Base-by-base conservation (phyloP, 1,139 yeast species). In the Candida smagusa region DNA sequence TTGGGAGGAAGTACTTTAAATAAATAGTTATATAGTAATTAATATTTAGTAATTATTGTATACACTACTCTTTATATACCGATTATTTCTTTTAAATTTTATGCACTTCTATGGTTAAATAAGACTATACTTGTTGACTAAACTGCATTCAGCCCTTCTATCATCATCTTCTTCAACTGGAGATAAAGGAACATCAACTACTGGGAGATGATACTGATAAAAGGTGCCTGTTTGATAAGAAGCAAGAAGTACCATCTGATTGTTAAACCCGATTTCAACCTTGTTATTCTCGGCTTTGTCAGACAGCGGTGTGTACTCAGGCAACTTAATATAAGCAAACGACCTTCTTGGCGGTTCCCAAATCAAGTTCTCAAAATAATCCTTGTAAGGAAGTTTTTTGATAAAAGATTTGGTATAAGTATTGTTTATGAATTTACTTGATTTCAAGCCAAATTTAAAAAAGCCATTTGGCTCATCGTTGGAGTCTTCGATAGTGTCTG, bases 271-370 rank as follows among this genome's bases (percentile, higher is more conserved):
- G 39, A 71, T 60, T 40, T 65, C 74, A 7, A 68, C 64, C 19
- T 51, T 56, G 31, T 50, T 49, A 23, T 38, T 35, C 30, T 42
- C 46, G 8, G 31, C 26, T 4, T 27, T 36, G 8, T 33, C 41
- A 2, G 38, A 31, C 6, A 41, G 37, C 5, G 58, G 52, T 12
- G 56, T 51, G 29, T 55, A 48, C 39, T 65, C 72, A 3, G 71
- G 70, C 6, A 71, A 43, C 44, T 59, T 67, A 28, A 70, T 63
- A 39, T 57, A 68, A 12, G 74, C 72, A 55, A 69, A 71, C 4
- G 74, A 68, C 28, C 77, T 47, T 35, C 63, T 51, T 2, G 77
- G 76, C 2, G 74, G 74, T 39, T 66, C 72, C 68, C 73, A 62
- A 9, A 69, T 63, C 37, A 70, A 53, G 45, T 68, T 70, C 33